Evolutionary conservation across 495 filamentous ascomycete species (phyloP).

Genomic region (Talaromyces thailandensis): DNA sequence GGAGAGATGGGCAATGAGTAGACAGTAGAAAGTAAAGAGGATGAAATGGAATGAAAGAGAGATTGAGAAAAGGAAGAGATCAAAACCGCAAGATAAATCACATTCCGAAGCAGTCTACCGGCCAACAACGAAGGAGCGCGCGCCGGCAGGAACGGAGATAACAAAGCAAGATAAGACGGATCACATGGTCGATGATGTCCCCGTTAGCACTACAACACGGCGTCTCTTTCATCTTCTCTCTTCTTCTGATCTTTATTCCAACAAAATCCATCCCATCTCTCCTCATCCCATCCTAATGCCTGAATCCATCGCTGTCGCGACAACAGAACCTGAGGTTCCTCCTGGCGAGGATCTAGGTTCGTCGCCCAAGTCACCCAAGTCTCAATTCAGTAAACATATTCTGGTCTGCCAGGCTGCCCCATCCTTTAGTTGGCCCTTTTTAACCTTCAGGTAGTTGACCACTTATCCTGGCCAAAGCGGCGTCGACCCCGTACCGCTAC

Average conservation of each 20-base stretch:
- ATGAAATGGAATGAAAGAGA: not conserved
- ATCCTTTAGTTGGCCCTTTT: not conserved
- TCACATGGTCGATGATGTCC: conserved; percentile 3
- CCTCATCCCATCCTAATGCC: not conserved
- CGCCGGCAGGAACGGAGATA: conserved; percentile 10
- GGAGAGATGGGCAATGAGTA: conserved; percentile 18
- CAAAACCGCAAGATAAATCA: not conserved
- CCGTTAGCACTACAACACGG: no score
- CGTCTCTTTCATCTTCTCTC: not conserved
- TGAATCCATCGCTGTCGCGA: not conserved
- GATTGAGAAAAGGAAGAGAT: not conserved
- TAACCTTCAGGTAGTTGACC: conserved; percentile 40
- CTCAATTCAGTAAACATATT: conserved; percentile 34
- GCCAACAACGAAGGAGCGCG: conserved; percentile 16
- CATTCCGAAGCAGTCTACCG: not conserved
- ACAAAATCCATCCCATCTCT: not conserved
- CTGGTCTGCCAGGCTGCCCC: conserved; percentile 20
- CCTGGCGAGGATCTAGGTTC: conserved; percentile 6
- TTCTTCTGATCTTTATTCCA: conserved; percentile 2
- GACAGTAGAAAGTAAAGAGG: not conserved
- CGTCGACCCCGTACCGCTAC: conserved; percentile 79
- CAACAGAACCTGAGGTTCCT: not conserved
- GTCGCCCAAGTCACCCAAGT: conserved; percentile 15
- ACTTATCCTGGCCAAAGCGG: conserved; percentile 93
- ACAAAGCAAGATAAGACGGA: conserved; percentile 9